These are phyloP conservation scores for Boletus rubropictus DNA, from an alignment of 768 basidiomycete species.

Conservation along the genomic window DNA sequence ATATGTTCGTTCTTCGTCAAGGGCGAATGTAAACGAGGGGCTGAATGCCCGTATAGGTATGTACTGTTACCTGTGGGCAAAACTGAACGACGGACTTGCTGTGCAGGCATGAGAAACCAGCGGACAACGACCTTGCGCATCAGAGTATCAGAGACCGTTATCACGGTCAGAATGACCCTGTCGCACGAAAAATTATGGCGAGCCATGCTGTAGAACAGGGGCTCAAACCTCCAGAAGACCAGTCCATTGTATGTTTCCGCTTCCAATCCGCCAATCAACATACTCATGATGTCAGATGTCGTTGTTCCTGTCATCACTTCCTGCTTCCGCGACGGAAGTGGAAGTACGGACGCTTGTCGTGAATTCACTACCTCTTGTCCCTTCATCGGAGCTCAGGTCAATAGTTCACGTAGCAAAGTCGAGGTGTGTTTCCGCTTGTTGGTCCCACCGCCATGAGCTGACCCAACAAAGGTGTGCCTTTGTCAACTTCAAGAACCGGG, in stretches of 20 bases:
- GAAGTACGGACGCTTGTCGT: constrained; percentile 69
- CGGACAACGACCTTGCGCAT: constrained; percentile 74
- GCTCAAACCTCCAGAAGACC: constrained; percentile 85
- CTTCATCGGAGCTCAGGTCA: constrained; percentile 68
- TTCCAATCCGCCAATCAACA: background rate
- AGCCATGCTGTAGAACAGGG: constrained; percentile 78
- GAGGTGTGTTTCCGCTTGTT: constrained; percentile 37
- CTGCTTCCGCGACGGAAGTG: constrained; percentile 62
- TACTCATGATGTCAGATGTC: constrained; percentile 53
- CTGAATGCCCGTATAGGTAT: constrained; percentile 85
- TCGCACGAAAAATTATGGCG: constrained; percentile 83
- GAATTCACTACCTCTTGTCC: constrained; percentile 56
- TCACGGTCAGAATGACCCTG: constrained; percentile 89
- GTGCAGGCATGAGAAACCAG: constrained; percentile 80
- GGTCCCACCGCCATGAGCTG: background rate
- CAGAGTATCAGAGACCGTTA: constrained; percentile 95
- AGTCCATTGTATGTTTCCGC: constrained; percentile 60
- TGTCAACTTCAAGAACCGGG: constrained; percentile 83
- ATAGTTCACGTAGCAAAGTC: constrained; percentile 83
- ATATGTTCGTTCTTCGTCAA: constrained; percentile 94
- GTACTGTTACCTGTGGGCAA: constrained; percentile 11
- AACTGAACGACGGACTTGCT: background rate
- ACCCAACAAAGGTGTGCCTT: constrained; percentile 75
- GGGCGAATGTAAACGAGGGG: constrained; percentile 88
- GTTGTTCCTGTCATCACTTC: constrained; percentile 76